A percentile compares a stretch with the other conserved stretches of the same genome.
Conservation (phyloP, 1,139 yeast species). For the Scheffersomyces illinoinensis region DNA sequence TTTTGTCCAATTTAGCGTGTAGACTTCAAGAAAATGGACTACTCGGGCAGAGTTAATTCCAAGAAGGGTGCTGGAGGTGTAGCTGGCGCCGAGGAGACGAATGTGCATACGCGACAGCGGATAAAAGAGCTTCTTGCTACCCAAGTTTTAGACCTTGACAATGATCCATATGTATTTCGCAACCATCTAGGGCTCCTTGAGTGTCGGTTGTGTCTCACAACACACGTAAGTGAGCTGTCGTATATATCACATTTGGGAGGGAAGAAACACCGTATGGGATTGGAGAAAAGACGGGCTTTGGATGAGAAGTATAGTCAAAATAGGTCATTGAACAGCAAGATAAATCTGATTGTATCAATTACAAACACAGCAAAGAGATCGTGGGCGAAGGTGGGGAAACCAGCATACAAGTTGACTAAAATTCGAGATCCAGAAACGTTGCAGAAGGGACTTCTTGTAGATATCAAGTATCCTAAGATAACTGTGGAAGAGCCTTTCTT, state of each 20-base stretch:
- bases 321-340: neutral
- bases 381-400: constrained; percentile 68
- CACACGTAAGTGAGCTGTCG: constrained; percentile 73
- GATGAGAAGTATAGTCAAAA: constrained; percentile 34
- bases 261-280: constrained; percentile 67
- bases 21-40: constrained; percentile 33
- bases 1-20: neutral
- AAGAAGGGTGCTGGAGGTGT: constrained; percentile 66
- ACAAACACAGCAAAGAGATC: constrained; percentile 38
- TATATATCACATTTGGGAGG: constrained; percentile 82
- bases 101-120: constrained; percentile 65
- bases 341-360: constrained; percentile 12
- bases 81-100: constrained; percentile 67
- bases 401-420: constrained; percentile 66
- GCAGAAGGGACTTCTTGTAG: constrained; percentile 63
- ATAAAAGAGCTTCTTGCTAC: constrained; percentile 64
- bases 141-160: constrained; percentile 60
- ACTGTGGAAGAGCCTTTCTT: constrained; percentile 56
- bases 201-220: constrained; percentile 73
- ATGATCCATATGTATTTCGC: constrained; percentile 75
- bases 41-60: constrained; percentile 45
- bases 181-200: constrained; percentile 76
- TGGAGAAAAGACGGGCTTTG: constrained; percentile 55
- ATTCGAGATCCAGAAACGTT: constrained; percentile 59
- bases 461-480: constrained; percentile 56